Evolutionary conservation across 1,139 yeast species (phyloP).

Genomic region (Lodderomyces orthopsilosis): DNA sequence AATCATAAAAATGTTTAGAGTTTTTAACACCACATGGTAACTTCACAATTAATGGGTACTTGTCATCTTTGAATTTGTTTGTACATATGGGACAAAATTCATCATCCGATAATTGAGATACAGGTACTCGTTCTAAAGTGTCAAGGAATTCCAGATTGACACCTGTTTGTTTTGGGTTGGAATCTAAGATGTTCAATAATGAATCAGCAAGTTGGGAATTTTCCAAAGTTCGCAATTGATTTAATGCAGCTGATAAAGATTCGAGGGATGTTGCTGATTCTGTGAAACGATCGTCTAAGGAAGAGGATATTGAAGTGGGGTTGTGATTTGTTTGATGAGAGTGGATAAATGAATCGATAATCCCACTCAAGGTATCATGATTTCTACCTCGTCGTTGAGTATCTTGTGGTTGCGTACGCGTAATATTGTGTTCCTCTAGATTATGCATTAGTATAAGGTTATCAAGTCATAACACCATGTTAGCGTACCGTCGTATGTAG

Average conservation of each 20-base stretch:
- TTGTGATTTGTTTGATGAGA: slow-evolving; percentile 5
- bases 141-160: slow-evolving; percentile 72
- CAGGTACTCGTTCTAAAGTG: slow-evolving; percentile 66
- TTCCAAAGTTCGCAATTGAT: slow-evolving; percentile 29
- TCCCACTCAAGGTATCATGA: slow-evolving; percentile 35
- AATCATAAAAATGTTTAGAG: slow-evolving; percentile 68
- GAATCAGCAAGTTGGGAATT: slow-evolving; percentile 30
- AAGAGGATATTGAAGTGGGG: not conserved
- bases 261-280: slow-evolving; percentile 13
- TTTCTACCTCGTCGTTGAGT: slow-evolving; percentile 20
- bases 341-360: slow-evolving; percentile 35
- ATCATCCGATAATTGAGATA: slow-evolving; percentile 51
- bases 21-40: slow-evolving; percentile 63
- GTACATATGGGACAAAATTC: slow-evolving; percentile 83
- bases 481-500: slow-evolving; percentile 46
- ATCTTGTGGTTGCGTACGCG: slow-evolving; percentile 4
- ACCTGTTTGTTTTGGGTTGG: slow-evolving; percentile 37
- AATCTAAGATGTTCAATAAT: slow-evolving; percentile 16
- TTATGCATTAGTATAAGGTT: slow-evolving; percentile 18
- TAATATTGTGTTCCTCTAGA: slow-evolving; percentile 18
- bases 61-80: slow-evolving; percentile 64
- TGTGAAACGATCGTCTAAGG: not conserved
- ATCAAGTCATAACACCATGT: no score
- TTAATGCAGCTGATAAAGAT: slow-evolving; percentile 24
- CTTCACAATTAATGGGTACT: slow-evolving; percentile 75